Evolutionary conservation across 768 basidiomycete genomes (phyloP).

Genomic region (Termitomyces sp.): DNA sequence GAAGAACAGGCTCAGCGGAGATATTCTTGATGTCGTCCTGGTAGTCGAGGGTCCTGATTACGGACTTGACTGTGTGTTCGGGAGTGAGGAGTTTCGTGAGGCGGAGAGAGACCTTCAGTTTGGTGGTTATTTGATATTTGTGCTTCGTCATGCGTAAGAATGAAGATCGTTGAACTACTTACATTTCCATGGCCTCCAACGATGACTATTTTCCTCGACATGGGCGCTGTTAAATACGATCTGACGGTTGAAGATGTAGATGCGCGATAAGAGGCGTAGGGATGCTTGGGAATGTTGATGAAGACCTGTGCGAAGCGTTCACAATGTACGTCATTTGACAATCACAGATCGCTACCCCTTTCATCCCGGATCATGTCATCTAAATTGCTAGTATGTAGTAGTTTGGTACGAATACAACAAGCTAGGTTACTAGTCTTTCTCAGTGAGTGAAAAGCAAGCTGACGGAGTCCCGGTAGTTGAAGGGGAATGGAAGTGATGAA

Average conservation of each 20-base stretch:
- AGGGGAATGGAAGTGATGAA: too few relatives aligned
- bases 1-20: constrained; percentile 45
- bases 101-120: constrained; percentile 40
- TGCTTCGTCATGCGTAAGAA: background rate
- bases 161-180: constrained; percentile 10
- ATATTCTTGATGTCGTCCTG: constrained; percentile 42
- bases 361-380: background rate
- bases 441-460: too few relatives aligned
- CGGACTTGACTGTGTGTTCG: constrained; percentile 47
- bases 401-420: too few relatives aligned
- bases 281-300: background rate
- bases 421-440: too few relatives aligned
- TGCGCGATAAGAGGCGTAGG: background rate
- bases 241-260: background rate
- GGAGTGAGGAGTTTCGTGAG: constrained; percentile 49
- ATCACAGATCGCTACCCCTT: background rate
- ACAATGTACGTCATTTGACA: background rate
- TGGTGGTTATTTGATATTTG: background rate
- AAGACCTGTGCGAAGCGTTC: background rate
- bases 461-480: too few relatives aligned
- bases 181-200: constrained; percentile 57
- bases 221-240: constrained; percentile 6
- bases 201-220: constrained; percentile 45
- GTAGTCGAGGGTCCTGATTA: constrained; percentile 52
- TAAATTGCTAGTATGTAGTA: background rate